Conservation (phyloP, 2,329 filamentous ascomycete species). For the Apiospora marii region DNA sequence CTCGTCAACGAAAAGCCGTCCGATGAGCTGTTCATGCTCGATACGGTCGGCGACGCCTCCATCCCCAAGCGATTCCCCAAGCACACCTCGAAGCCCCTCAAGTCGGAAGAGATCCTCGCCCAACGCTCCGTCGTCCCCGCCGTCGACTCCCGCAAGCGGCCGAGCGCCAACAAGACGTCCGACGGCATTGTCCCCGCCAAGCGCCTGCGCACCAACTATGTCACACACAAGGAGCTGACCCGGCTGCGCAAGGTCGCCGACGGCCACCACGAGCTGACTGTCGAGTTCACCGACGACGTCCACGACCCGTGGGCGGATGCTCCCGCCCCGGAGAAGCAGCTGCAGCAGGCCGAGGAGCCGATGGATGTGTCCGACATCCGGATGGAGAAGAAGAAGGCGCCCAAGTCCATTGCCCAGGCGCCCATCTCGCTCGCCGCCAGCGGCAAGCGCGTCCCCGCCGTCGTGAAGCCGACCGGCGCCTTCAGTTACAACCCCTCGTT, state of each 20-base stretch:
- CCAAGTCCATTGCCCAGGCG: slow-evolving; percentile 76
- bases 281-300: slow-evolving; percentile 66
- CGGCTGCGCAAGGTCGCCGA: slow-evolving; percentile 82
- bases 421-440: slow-evolving; percentile 84
- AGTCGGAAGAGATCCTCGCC: slow-evolving; percentile 90
- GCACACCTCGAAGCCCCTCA: slow-evolving; percentile 79
- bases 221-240: slow-evolving; percentile 84
- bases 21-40: slow-evolving; percentile 84
- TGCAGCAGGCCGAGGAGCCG: slow-evolving; percentile 33
- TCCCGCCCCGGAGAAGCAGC: slow-evolving; percentile 32
- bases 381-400: slow-evolving; percentile 69
- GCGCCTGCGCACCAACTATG: slow-evolving; percentile 77
- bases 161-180: slow-evolving; percentile 72
- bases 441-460: slow-evolving; percentile 80
- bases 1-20: slow-evolving; percentile 84
- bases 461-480: slow-evolving; percentile 80
- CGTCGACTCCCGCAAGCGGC: slow-evolving; percentile 79
- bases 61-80: slow-evolving; percentile 70
- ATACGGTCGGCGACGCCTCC: slow-evolving; percentile 73
- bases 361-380: slow-evolving; percentile 46
- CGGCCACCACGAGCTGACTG: slow-evolving; percentile 65
- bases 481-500: slow-evolving; percentile 94
- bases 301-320: slow-evolving; percentile 81
- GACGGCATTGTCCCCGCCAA: slow-evolving; percentile 80
- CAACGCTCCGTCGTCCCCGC: slow-evolving; percentile 83